Evolutionary conservation across 345 rosid species (phyloP).

Genomic region (Ceriops decandra): DNA sequence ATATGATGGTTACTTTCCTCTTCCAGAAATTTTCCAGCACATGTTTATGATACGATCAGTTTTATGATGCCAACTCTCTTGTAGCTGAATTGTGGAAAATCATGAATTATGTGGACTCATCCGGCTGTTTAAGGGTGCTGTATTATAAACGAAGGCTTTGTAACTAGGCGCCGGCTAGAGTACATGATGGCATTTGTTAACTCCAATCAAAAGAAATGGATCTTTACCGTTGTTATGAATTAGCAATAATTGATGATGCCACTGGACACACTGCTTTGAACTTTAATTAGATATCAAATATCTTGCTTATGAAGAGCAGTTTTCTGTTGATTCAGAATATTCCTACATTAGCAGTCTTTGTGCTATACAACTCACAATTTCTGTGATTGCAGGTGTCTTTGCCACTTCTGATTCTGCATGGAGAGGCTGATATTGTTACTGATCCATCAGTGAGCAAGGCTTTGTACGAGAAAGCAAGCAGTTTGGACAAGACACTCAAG

Average conservation of each 20-base stretch:
- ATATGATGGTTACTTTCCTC: background rate
- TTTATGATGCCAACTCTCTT: background rate
- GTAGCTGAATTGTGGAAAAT: background rate
- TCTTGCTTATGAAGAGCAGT: background rate
- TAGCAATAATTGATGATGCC: no score
- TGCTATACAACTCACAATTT: background rate
- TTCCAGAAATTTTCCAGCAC: no score
- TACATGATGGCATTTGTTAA: no score
- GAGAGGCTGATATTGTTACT: slow-evolving; percentile 75
- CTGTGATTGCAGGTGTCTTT: slow-evolving; percentile 55
- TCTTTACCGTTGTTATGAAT: no score
- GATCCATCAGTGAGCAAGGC: slow-evolving; percentile 90
- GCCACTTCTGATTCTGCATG: slow-evolving; percentile 79
- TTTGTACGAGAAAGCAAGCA: slow-evolving; percentile 69
- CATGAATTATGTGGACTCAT: background rate
- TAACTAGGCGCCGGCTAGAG: no score
- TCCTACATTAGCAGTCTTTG: background rate
- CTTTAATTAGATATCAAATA: no score
- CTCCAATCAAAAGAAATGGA: no score
- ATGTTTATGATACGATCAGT: no score
- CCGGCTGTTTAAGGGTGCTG: no score
- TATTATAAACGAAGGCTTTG: background rate
- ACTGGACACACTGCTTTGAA: slow-evolving; percentile 85
- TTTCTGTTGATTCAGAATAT: background rate
- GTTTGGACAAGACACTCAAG: slow-evolving; percentile 66